Base-by-base conservation (phyloP, 1,284 basidiomycete genomes). In the Entoloma clypeatum region DNA sequence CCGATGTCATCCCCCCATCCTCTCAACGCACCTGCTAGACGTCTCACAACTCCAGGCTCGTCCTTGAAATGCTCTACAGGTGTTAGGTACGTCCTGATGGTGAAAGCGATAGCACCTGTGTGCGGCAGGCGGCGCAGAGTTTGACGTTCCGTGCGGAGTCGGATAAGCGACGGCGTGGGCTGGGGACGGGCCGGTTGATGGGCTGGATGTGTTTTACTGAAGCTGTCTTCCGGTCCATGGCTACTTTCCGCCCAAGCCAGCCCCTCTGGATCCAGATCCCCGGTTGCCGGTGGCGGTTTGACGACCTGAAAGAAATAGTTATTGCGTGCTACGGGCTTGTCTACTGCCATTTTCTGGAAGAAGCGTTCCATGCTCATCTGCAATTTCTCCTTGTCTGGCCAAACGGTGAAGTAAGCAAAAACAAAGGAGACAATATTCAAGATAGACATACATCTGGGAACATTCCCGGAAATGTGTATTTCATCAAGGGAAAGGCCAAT, bases 31-130 rank as follows among this genome's bases (percentile, higher is more conserved):
- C 72, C 76, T 8, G 80, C 84, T 55, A 89, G 58, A 23, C 87
- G 67, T 34, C 73, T 81, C 0, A 82, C 76, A 5, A 85, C 74
- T 1, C 82, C 85, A 10, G 64, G 67, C 56, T 89, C 86, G 39
- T 65, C 54, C 19, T 63, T 77, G 2, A 91, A 58, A 31, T 75
- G 69, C 26, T 68, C 70, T 7, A 89, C 59, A 4, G 75, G 74
- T n/a, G 75, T 76, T 44, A 83, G 52, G 58, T 89, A 86, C 25
- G 83, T 84, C 11, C 84, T 71, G 51, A 90, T 84, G 28, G 81
- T 84, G 58, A 91, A 91, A n/a, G 84, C 67, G 29, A 90, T 70
- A 10, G 78, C 82, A 2, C 86, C 86, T 17, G 74, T 79, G 7
- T 69, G 65, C 2, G 79, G 74, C 11, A 88, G 69, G 17, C 87